Conservation (phyloP, 306 rosid genomes). For the Amphicarpaea edgeworthii region DNA sequence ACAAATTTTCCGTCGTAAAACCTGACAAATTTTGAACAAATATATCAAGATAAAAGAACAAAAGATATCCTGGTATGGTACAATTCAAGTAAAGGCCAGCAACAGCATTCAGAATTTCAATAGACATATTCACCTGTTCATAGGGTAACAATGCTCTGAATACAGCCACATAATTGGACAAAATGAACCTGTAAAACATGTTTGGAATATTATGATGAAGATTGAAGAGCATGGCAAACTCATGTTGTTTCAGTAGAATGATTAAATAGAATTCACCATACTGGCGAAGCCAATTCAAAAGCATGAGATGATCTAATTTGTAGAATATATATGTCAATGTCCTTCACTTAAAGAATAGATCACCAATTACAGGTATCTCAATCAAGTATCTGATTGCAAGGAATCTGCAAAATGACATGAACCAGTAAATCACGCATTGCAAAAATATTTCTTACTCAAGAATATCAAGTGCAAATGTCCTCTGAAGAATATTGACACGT, state of each 20-base stretch:
- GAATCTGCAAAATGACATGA: constrained; percentile 34
- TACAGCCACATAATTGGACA: constrained; percentile 89
- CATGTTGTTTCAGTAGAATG: constrained; percentile 12
- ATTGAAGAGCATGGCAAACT: constrained; percentile 37
- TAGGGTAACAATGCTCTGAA: constrained; percentile 84
- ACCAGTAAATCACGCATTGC: constrained; percentile 23
- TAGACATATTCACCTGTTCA: constrained; percentile 73
- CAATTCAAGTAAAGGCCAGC: constrained; percentile 24
- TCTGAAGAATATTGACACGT: constrained; percentile 72
- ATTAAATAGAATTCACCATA: constrained; percentile 24
- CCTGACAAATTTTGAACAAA: constrained; percentile 61
- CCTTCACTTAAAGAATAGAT: constrained; percentile 20
- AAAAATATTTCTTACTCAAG: constrained; percentile 78
- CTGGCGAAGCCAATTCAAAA: constrained; percentile 28
- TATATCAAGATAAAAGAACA: constrained; percentile 39
- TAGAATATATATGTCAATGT: constrained; percentile 9
- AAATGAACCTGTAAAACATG: constrained; percentile 68
- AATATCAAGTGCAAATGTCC: constrained; percentile 94
- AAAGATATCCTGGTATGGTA: constrained; percentile 36
- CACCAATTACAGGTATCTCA: constrained; percentile 23
- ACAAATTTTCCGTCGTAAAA: constrained; percentile 81
- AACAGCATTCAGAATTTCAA: constrained; percentile 38
- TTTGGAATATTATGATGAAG: constrained; percentile 33
- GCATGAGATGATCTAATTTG: constrained; percentile 21
- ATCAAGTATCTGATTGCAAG: constrained; percentile 27